phyloP scores from a whole-genome alignment of 2,329 filamentous ascomycete species.

The Cladophialophora immunda region DNA sequence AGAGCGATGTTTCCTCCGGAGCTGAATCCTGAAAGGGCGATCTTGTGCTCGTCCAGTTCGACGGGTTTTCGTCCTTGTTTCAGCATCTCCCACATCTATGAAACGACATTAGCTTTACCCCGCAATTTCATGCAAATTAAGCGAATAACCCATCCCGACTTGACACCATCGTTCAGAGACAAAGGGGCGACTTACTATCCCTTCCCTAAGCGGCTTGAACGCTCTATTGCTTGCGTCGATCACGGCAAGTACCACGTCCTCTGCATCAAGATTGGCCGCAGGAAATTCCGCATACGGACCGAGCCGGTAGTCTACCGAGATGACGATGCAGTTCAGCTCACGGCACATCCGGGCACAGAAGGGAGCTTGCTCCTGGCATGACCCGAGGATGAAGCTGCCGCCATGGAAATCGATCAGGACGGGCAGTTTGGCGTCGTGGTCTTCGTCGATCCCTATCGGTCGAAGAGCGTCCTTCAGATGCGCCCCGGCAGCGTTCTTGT shows the following conservation, averaged over 20 bases:
- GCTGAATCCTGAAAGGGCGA: slow-evolving; percentile 56
- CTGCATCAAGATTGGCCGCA: slow-evolving; percentile 57
- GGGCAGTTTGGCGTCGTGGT: slow-evolving; percentile 31
- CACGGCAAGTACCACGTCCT: slow-evolving; percentile 56
- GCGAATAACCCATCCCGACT: background rate
- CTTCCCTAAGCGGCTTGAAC: slow-evolving; percentile 33
- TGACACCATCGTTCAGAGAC: background rate
- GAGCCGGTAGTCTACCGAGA: slow-evolving; percentile 59
- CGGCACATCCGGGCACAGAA: slow-evolving; percentile 58
- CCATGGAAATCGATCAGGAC: slow-evolving; percentile 42
- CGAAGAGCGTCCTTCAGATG: slow-evolving; percentile 29
- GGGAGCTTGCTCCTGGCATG: slow-evolving; percentile 49
- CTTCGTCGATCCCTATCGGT: slow-evolving; percentile 16
- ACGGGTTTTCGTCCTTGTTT: slow-evolving; percentile 30
- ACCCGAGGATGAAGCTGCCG: slow-evolving; percentile 41
- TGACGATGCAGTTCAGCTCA: slow-evolving; percentile 51
- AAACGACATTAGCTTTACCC: background rate
- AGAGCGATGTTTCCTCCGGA: slow-evolving; percentile 59
- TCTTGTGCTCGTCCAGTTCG: slow-evolving; percentile 47
- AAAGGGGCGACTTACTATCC: slow-evolving; percentile 25
- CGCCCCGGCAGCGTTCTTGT: slow-evolving; percentile 18
- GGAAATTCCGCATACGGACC: slow-evolving; percentile 58
- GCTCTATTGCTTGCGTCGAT: slow-evolving; percentile 43
- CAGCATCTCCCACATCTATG: slow-evolving; percentile 25
- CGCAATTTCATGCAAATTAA: background rate